Evolutionary conservation across 1,139 yeast species (phyloP).

Genomic region (Groenewaldozyma sp.): DNA sequence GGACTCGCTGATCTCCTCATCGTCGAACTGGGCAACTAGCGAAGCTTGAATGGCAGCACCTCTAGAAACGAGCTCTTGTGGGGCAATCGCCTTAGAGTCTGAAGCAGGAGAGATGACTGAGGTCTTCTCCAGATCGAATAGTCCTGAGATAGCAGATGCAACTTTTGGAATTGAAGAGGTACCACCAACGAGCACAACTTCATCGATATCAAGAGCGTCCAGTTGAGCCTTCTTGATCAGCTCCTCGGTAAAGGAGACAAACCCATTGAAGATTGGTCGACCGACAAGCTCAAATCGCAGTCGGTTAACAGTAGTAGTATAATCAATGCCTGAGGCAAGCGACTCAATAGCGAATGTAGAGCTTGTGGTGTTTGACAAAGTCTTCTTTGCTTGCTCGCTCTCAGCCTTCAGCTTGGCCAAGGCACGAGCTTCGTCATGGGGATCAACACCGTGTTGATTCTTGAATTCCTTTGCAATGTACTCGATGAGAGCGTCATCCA

Average conservation of each 20-base stretch:
- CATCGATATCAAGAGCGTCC: slow-evolving; percentile 80
- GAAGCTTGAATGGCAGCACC: slow-evolving; percentile 98
- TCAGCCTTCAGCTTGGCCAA: slow-evolving; percentile 83
- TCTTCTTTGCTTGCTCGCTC: slow-evolving; percentile 78
- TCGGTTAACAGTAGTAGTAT: slow-evolving; percentile 88
- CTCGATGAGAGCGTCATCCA: slow-evolving; percentile 74
- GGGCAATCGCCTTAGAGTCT: slow-evolving; percentile 71
- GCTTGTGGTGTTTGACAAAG: slow-evolving; percentile 80
- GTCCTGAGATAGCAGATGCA: slow-evolving; percentile 58
- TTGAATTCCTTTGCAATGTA: slow-evolving; percentile 88
- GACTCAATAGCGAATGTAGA: slow-evolving; percentile 94
- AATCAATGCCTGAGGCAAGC: slow-evolving; percentile 87
- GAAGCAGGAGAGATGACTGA: slow-evolving; percentile 66
- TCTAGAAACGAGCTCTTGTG: slow-evolving; percentile 82
- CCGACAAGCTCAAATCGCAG: slow-evolving; percentile 86
- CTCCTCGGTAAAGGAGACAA: slow-evolving; percentile 66
- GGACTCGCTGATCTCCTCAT: slow-evolving; percentile 77
- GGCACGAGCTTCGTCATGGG: slow-evolving; percentile 74
- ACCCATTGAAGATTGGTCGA: slow-evolving; percentile 65
- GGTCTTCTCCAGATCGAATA: slow-evolving; percentile 74
- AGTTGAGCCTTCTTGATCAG: slow-evolving; percentile 75
- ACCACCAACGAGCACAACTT: slow-evolving; percentile 91
- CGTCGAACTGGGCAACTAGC: slow-evolving; percentile 73
- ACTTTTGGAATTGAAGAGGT: slow-evolving; percentile 87
- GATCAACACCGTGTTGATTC: slow-evolving; percentile 76